Conservation (phyloP, 2,329 filamentous ascomycete genomes). For the Fusarium oxysporum region DNA sequence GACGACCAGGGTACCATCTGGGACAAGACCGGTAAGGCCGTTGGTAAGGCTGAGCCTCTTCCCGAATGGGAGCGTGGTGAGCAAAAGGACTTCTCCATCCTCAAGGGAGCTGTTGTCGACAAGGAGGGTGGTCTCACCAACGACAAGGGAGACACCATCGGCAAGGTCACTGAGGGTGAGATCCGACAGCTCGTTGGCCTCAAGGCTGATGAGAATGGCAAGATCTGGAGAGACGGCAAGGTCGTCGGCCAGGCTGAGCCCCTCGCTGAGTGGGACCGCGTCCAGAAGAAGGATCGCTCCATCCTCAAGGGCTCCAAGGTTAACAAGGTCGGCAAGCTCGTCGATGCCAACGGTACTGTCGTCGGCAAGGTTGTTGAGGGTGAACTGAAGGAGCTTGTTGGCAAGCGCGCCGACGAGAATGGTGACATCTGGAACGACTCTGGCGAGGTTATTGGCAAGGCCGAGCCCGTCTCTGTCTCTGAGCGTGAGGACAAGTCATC, state of each 20-base stretch:
- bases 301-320: slow-evolving; percentile 65
- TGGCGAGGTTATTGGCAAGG: slow-evolving; percentile 75
- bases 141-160: slow-evolving; percentile 65
- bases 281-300: slow-evolving; percentile 54
- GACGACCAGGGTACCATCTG: slow-evolving; percentile 76
- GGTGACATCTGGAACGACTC: slow-evolving; percentile 78
- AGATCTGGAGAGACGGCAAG: slow-evolving; percentile 75
- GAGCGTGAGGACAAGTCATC: slow-evolving; percentile 64
- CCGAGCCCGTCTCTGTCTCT: slow-evolving; percentile 67
- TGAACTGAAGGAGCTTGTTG: slow-evolving; percentile 70
- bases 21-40: slow-evolving; percentile 72
- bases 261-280: slow-evolving; percentile 65
- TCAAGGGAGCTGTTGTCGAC: slow-evolving; percentile 48
- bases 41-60: slow-evolving; percentile 76
- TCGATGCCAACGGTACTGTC: slow-evolving; percentile 63
- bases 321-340: slow-evolving; percentile 70
- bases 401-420: slow-evolving; percentile 72
- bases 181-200: slow-evolving; percentile 73
- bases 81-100: slow-evolving; percentile 37
- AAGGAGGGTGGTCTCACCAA: slow-evolving; percentile 67
- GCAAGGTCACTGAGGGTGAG: slow-evolving; percentile 72
- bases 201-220: slow-evolving; percentile 75
- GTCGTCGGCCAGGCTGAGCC: slow-evolving; percentile 74
- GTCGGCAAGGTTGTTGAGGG: slow-evolving; percentile 74
- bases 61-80: slow-evolving; percentile 61